Base-by-base conservation (phyloP, 148 eudicot species). In the Pharnaceum exiguum region DNA sequence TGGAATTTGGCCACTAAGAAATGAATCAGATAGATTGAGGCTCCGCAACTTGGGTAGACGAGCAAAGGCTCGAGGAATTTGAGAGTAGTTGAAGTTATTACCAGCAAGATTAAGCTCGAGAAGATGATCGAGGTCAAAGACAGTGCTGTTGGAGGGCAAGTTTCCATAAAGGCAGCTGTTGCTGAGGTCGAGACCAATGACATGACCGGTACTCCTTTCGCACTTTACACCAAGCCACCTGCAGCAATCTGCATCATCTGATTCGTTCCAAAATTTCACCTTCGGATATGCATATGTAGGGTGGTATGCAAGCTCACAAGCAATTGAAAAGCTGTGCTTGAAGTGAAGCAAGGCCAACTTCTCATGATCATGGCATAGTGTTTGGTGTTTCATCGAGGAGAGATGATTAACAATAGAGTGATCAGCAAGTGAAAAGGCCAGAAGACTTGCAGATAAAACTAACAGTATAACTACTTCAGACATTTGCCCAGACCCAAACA, bases 141-240 rank as follows among this genome's bases (percentile, higher is more conserved):
- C 46, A 4, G 57, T 43, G 29, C 33, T 68, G 7, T 28, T 68
- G 0, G 46, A 23, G 2, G 54, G 27, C 36, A 67, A 23, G 12
- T 51, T 46, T 2, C 77, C 80, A 18, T n/a, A 25, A 4, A 76
- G 66, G 26, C 59, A 57, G 44, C 76, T 68, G 43, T 44, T 23
- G 22, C 68, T 76, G 49, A 77, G 68, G 61, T 65, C 57, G 5
- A 77, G 74, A 1, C 62, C 71, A 18, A 51, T 54, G 7, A 77
- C 70, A 54, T 68, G 64, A 36, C 80, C 70, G 1, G 55, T 59
- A 13, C 21, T 3, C 24, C 56, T 13, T 5, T 67, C 56, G 30
- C 76, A 78, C 40, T 29, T 12, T 21, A 74, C 82, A 3, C 78
- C 75, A 28, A 73, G 72, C 78, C 75, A 70, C 0, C 23, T 53